Base-by-base conservation (phyloP, 148 eudicot genomes). In the Rhododendron ovatum region DNA sequence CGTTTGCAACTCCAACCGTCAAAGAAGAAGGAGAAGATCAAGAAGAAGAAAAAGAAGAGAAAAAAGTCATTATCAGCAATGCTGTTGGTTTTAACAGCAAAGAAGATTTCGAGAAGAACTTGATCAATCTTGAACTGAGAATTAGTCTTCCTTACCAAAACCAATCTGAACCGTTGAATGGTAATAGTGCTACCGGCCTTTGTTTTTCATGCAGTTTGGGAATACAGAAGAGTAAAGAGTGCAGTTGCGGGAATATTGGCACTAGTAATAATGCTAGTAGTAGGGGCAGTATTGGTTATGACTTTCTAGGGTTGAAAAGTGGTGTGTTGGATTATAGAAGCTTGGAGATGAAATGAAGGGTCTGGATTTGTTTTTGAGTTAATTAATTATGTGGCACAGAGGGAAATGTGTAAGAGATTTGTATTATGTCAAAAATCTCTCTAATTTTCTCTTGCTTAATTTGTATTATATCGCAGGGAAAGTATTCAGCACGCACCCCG, bases 191-290 rank as follows among this genome's bases (percentile, higher is more conserved):
- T 78, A 10, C 82, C 7, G 80, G 84, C 1, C 83, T 90, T 74
- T 94, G 98, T 85, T 94, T 93, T 81, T 90, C 90, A 45, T 93
- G 98, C 89, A 91, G 93, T 50, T 90, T 91, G 89, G 97, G 98
- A 35, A 81, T 92, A 61, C 84, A 91, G 82, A 91, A 86, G 14
- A 87, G 92, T 77, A 87, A 94, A 86, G 95, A 89, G 59, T 94
- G 98, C 87, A 87, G 88, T 82, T 95, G 98, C 79, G 84, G 80
- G 59, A 89, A 59, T 79, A 82, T 45, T 92, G 24, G 78, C 2
- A 89, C 84, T 69, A 90, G 84, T 57, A 88, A 59, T 55, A 88
- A 59, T 48, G 71, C 48, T 85, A 91, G 92, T 85, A 91, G 92
- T 53, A 71, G 76, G 76, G 76, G 91, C 43, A 35, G 71, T 30